Percentiles rank a stretch among this genome's conserved stretches.
phyloP scores from a whole-genome alignment of 2,329 filamentous ascomycete genomes.

The Didymella keratinophila region DNA sequence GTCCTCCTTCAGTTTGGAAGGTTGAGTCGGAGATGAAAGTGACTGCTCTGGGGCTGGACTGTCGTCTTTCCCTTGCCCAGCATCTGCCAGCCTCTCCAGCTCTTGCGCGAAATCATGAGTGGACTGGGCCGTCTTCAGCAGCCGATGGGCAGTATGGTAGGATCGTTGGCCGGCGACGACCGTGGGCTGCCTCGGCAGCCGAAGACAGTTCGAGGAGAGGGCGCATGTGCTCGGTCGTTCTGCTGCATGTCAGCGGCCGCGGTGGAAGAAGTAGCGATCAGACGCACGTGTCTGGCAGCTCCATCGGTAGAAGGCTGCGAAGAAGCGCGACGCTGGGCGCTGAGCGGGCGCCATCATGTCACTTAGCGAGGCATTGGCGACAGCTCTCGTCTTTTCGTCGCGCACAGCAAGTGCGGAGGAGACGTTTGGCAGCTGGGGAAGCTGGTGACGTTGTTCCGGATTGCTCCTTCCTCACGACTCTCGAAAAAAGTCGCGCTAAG shows the following conservation, averaged over 20 bases:
- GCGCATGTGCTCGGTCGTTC: constrained; percentile 22
- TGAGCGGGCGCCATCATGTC: constrained; percentile 31
- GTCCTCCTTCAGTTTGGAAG: constrained; percentile 17
- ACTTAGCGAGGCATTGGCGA: constrained; percentile 8
- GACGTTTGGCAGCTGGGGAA: neutral
- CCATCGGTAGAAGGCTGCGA: constrained; percentile 56
- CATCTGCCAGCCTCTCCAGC: neutral
- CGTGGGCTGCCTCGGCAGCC: neutral
- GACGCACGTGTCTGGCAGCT: constrained; percentile 40
- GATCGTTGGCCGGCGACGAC: neutral
- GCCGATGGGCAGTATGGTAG: constrained; percentile 10
- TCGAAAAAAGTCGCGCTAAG: constrained; percentile 18
- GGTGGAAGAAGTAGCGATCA: neutral
- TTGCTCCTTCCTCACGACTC: neutral
- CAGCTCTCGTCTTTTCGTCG: neutral
- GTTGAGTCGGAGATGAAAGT: neutral
- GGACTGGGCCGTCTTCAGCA: constrained; percentile 2
- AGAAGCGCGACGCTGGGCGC: constrained; percentile 49
- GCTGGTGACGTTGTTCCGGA: constrained; percentile 12
- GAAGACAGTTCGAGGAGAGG: neutral
- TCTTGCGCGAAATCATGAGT: constrained; percentile 2
- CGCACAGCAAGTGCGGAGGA: neutral
- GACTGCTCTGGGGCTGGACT: too few relatives aligned
- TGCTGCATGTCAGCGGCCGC: constrained; percentile 17
- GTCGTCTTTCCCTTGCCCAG: neutral